Conservation (phyloP, 2,329 filamentous ascomycete species). For the Colletotrichum nymphaeae region DNA sequence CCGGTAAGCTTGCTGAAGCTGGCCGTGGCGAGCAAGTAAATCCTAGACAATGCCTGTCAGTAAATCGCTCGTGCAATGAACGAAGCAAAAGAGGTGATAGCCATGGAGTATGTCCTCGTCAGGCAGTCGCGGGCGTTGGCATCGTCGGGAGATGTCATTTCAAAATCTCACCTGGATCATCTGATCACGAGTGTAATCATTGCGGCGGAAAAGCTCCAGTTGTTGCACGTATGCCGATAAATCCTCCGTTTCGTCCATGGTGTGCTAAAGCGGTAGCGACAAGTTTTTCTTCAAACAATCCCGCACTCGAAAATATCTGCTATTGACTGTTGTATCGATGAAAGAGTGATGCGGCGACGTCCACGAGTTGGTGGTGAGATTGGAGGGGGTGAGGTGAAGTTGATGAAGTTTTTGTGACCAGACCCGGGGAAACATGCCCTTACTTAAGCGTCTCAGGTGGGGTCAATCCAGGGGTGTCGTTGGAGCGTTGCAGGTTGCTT, state of each 20-base stretch:
- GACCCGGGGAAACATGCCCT: not conserved
- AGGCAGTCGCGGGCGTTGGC: not conserved
- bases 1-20: conserved; percentile 16
- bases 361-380: not conserved
- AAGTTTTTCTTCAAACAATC: not conserved
- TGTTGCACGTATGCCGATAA: conserved; percentile 19
- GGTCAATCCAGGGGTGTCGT: not conserved
- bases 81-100: not conserved
- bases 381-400: not conserved
- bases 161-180: conserved; percentile 27
- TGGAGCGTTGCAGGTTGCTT: too few species aligned
- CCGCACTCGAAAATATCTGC: not conserved
- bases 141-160: too few species aligned
- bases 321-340: not conserved
- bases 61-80: too few species aligned
- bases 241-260: conserved; percentile 21
- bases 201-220: conserved; percentile 28
- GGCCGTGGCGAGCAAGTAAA: conserved; percentile 11
- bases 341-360: not conserved
- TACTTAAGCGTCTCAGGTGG: conserved; percentile 11
- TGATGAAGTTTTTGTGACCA: not conserved
- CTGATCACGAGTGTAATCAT: conserved; percentile 27
- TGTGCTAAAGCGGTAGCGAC: not conserved
- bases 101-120: not conserved
- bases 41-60: conserved; percentile 8